These are phyloP conservation scores for Aureoboletus auriporus DNA, from an alignment of 768 basidiomycete species.

Conservation along the genomic window DNA sequence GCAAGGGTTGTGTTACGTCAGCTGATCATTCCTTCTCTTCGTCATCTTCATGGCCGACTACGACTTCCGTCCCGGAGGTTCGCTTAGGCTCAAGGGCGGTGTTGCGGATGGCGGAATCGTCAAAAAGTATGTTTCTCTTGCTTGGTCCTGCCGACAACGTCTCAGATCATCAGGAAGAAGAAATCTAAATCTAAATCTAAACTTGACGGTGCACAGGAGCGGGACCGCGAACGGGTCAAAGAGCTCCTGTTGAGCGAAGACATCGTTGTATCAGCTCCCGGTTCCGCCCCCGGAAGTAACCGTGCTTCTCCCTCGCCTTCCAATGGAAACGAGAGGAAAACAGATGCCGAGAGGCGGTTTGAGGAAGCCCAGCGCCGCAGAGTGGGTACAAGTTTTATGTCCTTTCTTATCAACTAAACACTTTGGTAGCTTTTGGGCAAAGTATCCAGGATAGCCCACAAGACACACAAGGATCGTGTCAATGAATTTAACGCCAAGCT, in stretches of 20 bases:
- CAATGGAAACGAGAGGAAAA: constrained; percentile 55
- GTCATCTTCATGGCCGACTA: constrained; percentile 68
- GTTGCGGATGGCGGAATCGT: constrained; percentile 74
- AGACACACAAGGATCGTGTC: constrained; percentile 93
- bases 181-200: constrained; percentile 70
- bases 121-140: constrained; percentile 61
- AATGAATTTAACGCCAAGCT: constrained; percentile 85
- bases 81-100: constrained; percentile 86
- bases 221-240: constrained; percentile 42
- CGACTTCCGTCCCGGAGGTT: constrained; percentile 79
- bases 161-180: constrained; percentile 62
- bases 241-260: constrained; percentile 51
- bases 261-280: constrained; percentile 31
- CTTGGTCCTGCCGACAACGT: neutral
- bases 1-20: constrained; percentile 28
- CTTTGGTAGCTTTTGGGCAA: constrained; percentile 61
- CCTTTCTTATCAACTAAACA: constrained; percentile 7
- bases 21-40: constrained; percentile 13
- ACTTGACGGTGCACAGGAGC: constrained; percentile 40
- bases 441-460: constrained; percentile 72
- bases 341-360: constrained; percentile 84
- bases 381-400: constrained; percentile 40
- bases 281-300: constrained; percentile 52
- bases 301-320: constrained; percentile 58
- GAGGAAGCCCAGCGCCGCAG: constrained; percentile 82